Evolutionary conservation across 2,329 filamentous ascomycete genomes (phyloP).

Genomic region (Hypoxylon sp.): DNA sequence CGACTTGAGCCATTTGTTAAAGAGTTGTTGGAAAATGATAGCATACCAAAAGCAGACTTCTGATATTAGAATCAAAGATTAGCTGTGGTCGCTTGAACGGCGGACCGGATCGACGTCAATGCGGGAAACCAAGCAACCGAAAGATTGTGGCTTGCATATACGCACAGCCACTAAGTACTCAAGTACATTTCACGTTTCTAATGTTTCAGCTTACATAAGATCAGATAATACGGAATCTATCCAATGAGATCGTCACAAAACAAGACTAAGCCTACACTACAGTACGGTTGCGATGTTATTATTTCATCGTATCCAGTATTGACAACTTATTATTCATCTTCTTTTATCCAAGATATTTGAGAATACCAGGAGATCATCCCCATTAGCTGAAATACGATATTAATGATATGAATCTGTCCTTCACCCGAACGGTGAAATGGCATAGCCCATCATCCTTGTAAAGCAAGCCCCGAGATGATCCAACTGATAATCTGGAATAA

Average conservation of each 20-base stretch:
- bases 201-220: neutral
- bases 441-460: neutral
- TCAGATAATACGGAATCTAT: neutral
- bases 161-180: conserved; percentile 27
- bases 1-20: conserved; percentile 4
- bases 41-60: conserved; percentile 24
- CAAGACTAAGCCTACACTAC: neutral
- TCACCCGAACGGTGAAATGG: neutral
- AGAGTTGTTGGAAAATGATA: conserved; percentile 27
- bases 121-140: conserved; percentile 27
- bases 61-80: conserved; percentile 34
- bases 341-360: neutral
- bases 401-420: neutral
- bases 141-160: conserved; percentile 39
- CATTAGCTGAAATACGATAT: neutral
- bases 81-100: conserved; percentile 36
- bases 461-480: conserved; percentile 22
- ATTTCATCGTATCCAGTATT: conserved; percentile 1
- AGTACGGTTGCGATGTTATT: no score
- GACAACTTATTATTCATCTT: no score
- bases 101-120: conserved; percentile 37
- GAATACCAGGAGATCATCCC: neutral
- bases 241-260: neutral
- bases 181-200: neutral
- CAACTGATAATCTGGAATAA: conserved; percentile 30